These are phyloP conservation scores for Hirsutella rhossiliensis DNA, from an alignment of 2,329 filamentous ascomycete species.

Conservation along the genomic window DNA sequence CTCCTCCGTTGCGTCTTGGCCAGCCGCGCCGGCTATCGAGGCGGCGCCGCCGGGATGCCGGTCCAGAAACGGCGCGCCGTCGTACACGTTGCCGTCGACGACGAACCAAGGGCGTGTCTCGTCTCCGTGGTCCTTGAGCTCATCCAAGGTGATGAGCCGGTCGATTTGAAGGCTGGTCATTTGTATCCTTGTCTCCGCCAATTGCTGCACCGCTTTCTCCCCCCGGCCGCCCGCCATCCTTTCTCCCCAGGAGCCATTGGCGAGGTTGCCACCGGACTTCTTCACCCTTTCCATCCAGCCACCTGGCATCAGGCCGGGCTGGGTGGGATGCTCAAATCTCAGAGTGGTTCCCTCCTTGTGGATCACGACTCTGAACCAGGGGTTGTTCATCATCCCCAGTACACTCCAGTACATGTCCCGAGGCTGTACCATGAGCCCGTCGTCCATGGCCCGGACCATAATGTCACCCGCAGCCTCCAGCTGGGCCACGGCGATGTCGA, in stretches of 20 bases:
- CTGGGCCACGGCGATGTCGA: slow-evolving; percentile 52
- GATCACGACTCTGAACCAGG: slow-evolving; percentile 78
- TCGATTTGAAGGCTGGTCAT: slow-evolving; percentile 63
- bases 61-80: slow-evolving; percentile 69
- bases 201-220: slow-evolving; percentile 27
- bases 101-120: slow-evolving; percentile 73
- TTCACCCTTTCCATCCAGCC: slow-evolving; percentile 95
- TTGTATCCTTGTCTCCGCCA: slow-evolving; percentile 52
- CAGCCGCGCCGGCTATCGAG: slow-evolving; percentile 75
- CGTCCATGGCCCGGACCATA: slow-evolving; percentile 80
- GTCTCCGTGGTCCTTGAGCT: slow-evolving; percentile 56
- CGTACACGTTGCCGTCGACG: slow-evolving; percentile 77
- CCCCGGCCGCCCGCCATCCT: slow-evolving; percentile 38
- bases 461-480: slow-evolving; percentile 57
- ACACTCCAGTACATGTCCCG: slow-evolving; percentile 95
- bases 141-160: slow-evolving; percentile 53
- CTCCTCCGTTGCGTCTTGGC: slow-evolving; percentile 72
- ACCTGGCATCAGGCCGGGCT: slow-evolving; percentile 61
- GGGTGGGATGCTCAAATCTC: slow-evolving; percentile 80
- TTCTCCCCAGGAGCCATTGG: slow-evolving; percentile 80
- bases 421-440: slow-evolving; percentile 75
- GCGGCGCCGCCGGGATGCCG: slow-evolving; percentile 77
- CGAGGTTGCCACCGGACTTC: slow-evolving; percentile 65
- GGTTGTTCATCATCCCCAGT: slow-evolving; percentile 96
- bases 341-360: slow-evolving; percentile 49